phyloP scores from a whole-genome alignment of 768 basidiomycete species.

The Ephemerocybe angulata region DNA sequence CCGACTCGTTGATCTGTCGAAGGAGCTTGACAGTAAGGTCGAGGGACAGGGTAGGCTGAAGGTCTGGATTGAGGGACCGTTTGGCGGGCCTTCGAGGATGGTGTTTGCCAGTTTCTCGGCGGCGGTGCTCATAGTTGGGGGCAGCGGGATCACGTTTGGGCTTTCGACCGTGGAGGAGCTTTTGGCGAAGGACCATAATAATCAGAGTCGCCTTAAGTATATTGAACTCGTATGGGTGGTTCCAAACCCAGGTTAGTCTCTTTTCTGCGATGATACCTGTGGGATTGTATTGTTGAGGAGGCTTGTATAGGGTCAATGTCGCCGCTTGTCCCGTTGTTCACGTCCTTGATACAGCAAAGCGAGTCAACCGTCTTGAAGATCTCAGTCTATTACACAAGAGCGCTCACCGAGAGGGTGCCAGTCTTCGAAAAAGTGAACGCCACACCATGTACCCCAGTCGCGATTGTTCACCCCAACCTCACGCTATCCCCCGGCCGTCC shows the following conservation, averaged over 20 bases:
- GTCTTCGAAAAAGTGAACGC: conserved; percentile 19
- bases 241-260: conserved; percentile 42
- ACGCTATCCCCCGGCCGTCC: conserved; percentile 55
- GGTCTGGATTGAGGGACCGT: conserved; percentile 64
- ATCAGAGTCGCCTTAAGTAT: conserved; percentile 48
- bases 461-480: conserved; percentile 25
- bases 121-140: conserved; percentile 66
- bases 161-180: conserved; percentile 64
- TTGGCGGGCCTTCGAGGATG: conserved; percentile 59
- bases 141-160: conserved; percentile 73
- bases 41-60: conserved; percentile 37
- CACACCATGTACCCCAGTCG: conserved; percentile 1
- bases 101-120: conserved; percentile 62
- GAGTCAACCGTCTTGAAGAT: background rate
- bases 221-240: conserved; percentile 71
- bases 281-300: background rate
- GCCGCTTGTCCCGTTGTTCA: conserved; percentile 28
- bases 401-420: background rate
- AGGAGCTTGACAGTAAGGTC: conserved; percentile 28
- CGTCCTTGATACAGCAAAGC: background rate
- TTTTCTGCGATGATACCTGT: no score
- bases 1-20: conserved; percentile 49
- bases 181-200: conserved; percentile 46
- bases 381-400: background rate
- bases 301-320: conserved; percentile 34